Evolutionary conservation across 2,329 filamentous ascomycete genomes (phyloP), one percentile per base, ranked within the genome.

Genomic region (Colletotrichum liaoningense): DNA sequence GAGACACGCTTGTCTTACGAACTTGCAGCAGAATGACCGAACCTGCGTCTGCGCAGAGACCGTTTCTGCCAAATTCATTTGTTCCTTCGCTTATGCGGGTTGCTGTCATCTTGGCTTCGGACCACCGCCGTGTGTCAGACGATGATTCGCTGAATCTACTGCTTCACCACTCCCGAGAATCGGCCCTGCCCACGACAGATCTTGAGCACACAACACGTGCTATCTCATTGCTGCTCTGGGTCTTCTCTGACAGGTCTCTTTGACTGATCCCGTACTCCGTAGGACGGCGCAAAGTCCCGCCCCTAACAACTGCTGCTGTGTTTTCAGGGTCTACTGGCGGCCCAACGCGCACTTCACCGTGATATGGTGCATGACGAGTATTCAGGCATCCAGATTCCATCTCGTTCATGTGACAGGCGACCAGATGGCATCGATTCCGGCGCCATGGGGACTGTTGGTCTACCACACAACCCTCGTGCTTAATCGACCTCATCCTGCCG

Each of bases 121-220:
- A 62, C 67, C 56, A 54, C 38, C 49, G 62, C 54, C 62, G 71
- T 74, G 73, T 75, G 71, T 73, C 70, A 74, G 57, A 63, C 19
- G 56, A n/a, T 75, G 65, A 75, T 75, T 75, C 73, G 73, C 63
- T 67, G 57, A 14, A 56, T 35, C 58, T 59, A 30, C n/a, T 69
- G 54, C 63, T 38, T 74, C 57, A 63, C 68, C 57, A 55, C 38
- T 28, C 63, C 72, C 72, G 67, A 35, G 46, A 56, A 26, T 62
- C 67, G 67, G 67, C 67, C 46, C 70, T 65, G 66, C 30, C 52
- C 67, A 69, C 60, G 24, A 42, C 56, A 56, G 35, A 30, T 57
- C 49, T 70, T 38, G 60, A 56, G 52, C 55, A 69, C 38, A 16
- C 24, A 73, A 57, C 70, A 70, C 67, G 55, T 70, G 60, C 67